Conservation (phyloP, 176 grass and related monocot genomes). For the Lolium rigidum region DNA sequence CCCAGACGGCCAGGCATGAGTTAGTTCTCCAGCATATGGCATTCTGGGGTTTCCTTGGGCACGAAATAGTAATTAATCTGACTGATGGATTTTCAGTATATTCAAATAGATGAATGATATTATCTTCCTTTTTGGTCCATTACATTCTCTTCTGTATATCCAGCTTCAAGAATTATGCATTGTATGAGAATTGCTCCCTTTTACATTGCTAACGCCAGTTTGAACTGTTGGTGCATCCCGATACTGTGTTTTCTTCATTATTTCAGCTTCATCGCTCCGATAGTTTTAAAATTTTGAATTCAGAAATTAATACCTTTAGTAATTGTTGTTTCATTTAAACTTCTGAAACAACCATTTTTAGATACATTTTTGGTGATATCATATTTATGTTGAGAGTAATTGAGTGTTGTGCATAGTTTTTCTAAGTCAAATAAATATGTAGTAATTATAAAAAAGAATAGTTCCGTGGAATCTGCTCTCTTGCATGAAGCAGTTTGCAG, state of each 20-base stretch:
- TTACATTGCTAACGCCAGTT: conserved; percentile 1
- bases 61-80: neutral
- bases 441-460: conserved; percentile 7
- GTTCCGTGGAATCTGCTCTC: neutral
- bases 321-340: conserved; percentile 21
- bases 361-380: conserved; percentile 8
- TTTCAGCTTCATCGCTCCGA: neutral
- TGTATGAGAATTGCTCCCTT: neutral
- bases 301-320: neutral
- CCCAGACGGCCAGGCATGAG: neutral
- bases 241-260: neutral
- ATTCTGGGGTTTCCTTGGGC: neutral
- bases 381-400: conserved; percentile 11
- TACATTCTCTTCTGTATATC: neutral
- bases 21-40: neutral
- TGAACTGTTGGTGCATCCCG: conserved; percentile 20
- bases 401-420: neutral
- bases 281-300: neutral
- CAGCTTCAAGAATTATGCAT: neutral
- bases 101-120: conserved; percentile 1
- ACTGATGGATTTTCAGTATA: neutral
- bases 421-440: neutral
- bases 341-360: neutral
- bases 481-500: neutral
- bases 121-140: conserved; percentile 8